phyloP scores from a whole-genome alignment of 208 protist species.

The Balamuthia mandrillaris region DNA sequence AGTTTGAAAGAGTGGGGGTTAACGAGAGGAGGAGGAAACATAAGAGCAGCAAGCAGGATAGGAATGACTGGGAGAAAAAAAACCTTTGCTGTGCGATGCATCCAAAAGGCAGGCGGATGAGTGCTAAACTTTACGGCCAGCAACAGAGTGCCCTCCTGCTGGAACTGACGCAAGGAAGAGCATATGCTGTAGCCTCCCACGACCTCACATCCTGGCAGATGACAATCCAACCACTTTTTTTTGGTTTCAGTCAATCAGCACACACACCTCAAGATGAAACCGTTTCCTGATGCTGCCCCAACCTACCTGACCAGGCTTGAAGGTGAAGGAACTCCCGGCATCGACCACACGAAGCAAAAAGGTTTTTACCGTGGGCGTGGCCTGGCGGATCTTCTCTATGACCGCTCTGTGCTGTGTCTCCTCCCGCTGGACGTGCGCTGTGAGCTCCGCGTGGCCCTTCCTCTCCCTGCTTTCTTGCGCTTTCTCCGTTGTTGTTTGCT shows the following conservation, averaged over 20 bases:
- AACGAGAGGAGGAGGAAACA: background rate
- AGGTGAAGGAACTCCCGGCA: background rate
- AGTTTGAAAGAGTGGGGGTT: background rate
- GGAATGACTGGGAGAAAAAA: background rate
- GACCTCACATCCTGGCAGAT: background rate
- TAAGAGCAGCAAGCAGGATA: background rate
- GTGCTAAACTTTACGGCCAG: slow-evolving; percentile 1
- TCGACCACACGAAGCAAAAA: background rate
- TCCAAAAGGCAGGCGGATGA: background rate
- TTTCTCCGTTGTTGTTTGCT: too few relatives aligned
- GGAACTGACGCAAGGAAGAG: background rate
- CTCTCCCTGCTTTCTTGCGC: too few relatives aligned
- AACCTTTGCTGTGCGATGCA: background rate
- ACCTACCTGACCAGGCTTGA: background rate
- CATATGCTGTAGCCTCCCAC: slow-evolving; percentile 4
- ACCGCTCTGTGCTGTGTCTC: too few relatives aligned
- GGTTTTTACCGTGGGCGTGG: background rate
- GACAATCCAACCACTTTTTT: slow-evolving; percentile 6
- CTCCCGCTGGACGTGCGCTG: too few relatives aligned
- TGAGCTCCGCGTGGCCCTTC: too few relatives aligned
- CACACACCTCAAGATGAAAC: background rate
- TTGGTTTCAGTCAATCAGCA: too few relatives aligned
- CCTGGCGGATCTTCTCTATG: too few relatives aligned
- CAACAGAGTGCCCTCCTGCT: background rate
- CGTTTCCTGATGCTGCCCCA: background rate